Conservation (phyloP, 768 basidiomycete genomes). For the Boletus barrowsii region DNA sequence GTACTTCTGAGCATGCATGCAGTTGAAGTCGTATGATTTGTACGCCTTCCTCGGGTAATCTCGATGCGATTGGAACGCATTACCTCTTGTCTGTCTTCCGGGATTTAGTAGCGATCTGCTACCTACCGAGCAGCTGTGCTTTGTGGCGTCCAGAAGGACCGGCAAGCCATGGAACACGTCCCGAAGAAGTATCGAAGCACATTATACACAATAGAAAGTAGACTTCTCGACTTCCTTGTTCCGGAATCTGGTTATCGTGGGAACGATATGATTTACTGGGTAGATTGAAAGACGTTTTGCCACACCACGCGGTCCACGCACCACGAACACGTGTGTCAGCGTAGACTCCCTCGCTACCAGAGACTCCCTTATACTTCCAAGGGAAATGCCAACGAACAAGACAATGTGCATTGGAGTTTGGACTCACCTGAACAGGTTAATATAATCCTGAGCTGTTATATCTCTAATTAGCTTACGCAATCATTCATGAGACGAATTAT, state of each 20-base stretch:
- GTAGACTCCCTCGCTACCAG: too few relatives aligned
- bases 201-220: slow-evolving; percentile 17
- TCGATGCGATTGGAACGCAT: neutral
- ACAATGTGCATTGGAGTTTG: too few relatives aligned
- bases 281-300: slow-evolving; percentile 6
- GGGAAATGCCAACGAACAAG: too few relatives aligned
- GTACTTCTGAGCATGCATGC: neutral
- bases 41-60: neutral
- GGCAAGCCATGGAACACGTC: neutral
- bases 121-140: slow-evolving; percentile 10
- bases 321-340: slow-evolving; percentile 9
- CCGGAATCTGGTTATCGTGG: slow-evolving; percentile 14
- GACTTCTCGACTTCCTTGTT: slow-evolving; percentile 22
- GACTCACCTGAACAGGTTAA: neutral
- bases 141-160: slow-evolving; percentile 22
- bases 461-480: neutral
- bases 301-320: slow-evolving; percentile 17
- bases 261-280: slow-evolving; percentile 4
- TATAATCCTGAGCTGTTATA: neutral
- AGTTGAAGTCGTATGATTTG: neutral
- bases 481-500: slow-evolving; percentile 3
- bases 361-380: too few relatives aligned
- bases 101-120: neutral
- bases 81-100: neutral
- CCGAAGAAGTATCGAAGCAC: slow-evolving; percentile 7